Percentiles rank a stretch among this genome's conserved stretches.
phyloP scores from a whole-genome alignment of 2,329 filamentous ascomycete species.

The Aspergillus pseudoviridinutans region DNA sequence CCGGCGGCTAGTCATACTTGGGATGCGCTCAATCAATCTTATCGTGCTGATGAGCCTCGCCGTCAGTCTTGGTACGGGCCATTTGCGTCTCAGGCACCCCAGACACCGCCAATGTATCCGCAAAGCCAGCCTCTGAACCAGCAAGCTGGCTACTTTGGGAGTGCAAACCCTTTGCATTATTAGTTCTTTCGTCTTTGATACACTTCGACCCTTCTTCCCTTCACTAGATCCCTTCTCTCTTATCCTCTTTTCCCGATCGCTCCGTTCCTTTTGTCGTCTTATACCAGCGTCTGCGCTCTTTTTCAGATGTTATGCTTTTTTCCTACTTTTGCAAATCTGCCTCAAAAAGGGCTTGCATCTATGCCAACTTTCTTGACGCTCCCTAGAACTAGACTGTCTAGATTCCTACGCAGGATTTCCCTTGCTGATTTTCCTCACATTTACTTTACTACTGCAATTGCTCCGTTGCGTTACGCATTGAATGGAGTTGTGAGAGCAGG shows the following conservation, averaged over 20 bases:
- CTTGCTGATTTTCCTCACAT: conserved; percentile 1
- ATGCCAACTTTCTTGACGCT: not conserved
- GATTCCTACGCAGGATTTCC: not conserved
- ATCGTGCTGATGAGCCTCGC: conserved; percentile 28
- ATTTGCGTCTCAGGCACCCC: conserved; percentile 21
- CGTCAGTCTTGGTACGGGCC: conserved; percentile 33
- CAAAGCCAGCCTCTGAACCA: conserved; percentile 25
- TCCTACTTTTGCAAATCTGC: conserved; percentile 2
- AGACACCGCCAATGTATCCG: conserved; percentile 22
- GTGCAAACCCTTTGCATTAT: conserved; percentile 21
- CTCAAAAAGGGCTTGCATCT: not conserved
- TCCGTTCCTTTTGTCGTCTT: conserved; percentile 2
- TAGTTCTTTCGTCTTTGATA: conserved; percentile 1
- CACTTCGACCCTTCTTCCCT: not conserved
- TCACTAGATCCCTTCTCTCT: not conserved
- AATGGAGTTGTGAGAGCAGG: conserved; percentile 24
- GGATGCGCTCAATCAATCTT: conserved; percentile 33
- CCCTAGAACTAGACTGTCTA: not conserved
- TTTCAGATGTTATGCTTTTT: not conserved
- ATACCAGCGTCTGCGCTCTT: not conserved
- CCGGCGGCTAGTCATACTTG: conserved; percentile 34
- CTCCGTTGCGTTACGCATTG: conserved; percentile 22
- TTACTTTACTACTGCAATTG: conserved; percentile 6
- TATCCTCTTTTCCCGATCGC: not conserved
- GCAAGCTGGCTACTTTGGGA: conserved; percentile 22